Evolutionary conservation across 352 stramenopile species (phyloP).

Genomic region (Globisporangium paddicum): DNA sequence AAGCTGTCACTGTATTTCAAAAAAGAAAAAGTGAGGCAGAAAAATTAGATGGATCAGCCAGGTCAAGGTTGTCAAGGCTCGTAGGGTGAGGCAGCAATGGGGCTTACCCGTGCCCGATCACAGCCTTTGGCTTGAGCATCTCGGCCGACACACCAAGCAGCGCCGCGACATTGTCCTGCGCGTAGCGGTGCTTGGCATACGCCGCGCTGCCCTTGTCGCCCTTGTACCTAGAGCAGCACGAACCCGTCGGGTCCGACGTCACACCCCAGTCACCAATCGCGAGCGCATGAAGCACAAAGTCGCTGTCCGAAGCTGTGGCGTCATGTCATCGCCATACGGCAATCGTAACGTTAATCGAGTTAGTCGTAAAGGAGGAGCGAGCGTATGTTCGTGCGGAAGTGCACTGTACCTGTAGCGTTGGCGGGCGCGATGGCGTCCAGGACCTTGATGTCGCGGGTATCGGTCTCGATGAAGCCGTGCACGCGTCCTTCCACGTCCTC

Average conservation of each 20-base stretch:
- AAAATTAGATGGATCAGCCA: too few species aligned
- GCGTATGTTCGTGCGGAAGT: too few species aligned
- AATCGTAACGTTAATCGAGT: background rate
- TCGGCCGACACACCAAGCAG: conserved; percentile 12
- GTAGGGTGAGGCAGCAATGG: background rate
- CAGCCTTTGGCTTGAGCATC: conserved; percentile 46
- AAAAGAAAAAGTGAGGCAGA: background rate
- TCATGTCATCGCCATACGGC: too few species aligned
- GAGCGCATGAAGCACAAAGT: conserved; percentile 21
- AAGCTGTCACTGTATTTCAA: conserved; percentile 57
- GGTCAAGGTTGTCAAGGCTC: background rate
- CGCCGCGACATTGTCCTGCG: conserved; percentile 42
- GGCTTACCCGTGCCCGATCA: conserved; percentile 58
- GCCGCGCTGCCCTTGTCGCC: conserved; percentile 20
- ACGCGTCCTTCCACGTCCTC: background rate
- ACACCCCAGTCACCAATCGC: conserved; percentile 62
- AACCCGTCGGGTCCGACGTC: conserved; percentile 25
- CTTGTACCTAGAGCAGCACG: conserved; percentile 36
- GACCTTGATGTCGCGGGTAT: background rate
- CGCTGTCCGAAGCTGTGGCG: background rate
- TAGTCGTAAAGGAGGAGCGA: background rate
- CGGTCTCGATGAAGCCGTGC: background rate
- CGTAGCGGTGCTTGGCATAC: conserved; percentile 36
- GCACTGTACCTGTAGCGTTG: background rate
- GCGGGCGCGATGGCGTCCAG: background rate